Evolutionary conservation across 2,329 filamentous ascomycete species (phyloP).

Genomic region (Tolypocladium ovalisporum): DNA sequence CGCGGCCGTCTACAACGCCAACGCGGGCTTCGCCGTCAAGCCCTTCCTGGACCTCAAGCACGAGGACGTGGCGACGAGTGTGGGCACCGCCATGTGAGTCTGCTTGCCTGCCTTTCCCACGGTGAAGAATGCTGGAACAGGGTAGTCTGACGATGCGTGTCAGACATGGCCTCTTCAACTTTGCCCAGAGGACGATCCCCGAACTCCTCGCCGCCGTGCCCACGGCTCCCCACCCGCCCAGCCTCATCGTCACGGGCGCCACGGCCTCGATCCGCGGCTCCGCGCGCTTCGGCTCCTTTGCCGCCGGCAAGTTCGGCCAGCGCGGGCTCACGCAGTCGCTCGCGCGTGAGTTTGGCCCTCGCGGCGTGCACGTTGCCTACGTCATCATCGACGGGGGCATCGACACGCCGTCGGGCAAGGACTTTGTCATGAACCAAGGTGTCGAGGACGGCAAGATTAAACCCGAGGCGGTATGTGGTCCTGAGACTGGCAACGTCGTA

Average conservation of each 20-base stretch:
- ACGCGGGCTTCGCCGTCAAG: constrained; percentile 36
- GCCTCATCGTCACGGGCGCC: constrained; percentile 77
- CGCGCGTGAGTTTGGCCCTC: constrained; percentile 72
- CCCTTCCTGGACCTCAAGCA: constrained; percentile 46
- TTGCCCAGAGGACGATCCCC: constrained; percentile 62
- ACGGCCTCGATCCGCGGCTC: constrained; percentile 70
- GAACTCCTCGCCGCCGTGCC: constrained; percentile 52
- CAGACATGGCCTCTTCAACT: constrained; percentile 62
- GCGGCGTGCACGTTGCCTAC: constrained; percentile 76
- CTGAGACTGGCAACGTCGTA: background rate
- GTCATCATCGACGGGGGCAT: constrained; percentile 78
- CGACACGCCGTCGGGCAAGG: constrained; percentile 63
- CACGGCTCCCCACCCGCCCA: constrained; percentile 52
- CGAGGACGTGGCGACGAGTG: constrained; percentile 36
- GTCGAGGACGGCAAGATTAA: constrained; percentile 53
- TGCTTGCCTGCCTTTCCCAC: background rate
- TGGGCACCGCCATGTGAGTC: constrained; percentile 38
- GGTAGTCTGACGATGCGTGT: background rate
- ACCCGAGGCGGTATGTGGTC: constrained; percentile 55
- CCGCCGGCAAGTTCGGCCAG: constrained; percentile 69
- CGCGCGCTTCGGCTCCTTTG: constrained; percentile 59
- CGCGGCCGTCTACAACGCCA: constrained; percentile 63
- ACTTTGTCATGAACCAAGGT: constrained; percentile 30
- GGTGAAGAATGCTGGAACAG: background rate
- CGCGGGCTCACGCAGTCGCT: constrained; percentile 65